These are phyloP conservation scores for Salix arbutifolia DNA, from an alignment of 345 rosid genomes.

Conservation along the genomic window DNA sequence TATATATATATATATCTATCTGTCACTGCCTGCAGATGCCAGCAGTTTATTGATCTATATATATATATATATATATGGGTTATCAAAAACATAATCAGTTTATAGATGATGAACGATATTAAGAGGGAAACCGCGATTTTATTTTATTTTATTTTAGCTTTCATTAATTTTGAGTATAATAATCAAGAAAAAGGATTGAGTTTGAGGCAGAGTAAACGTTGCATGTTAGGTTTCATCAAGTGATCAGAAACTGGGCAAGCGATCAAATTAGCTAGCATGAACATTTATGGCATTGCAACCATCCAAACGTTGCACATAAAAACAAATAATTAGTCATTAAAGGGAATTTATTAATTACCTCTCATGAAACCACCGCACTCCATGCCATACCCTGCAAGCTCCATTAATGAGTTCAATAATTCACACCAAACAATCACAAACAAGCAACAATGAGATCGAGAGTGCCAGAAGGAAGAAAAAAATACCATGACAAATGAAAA, in stretches of 20 bases:
- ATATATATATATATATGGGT: too few species aligned
- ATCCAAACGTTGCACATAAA: not conserved
- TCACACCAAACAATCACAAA: conserved; percentile 9
- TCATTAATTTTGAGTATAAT: not conserved
- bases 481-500: conserved; percentile 90
- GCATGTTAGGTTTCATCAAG: too few species aligned
- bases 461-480: not conserved
- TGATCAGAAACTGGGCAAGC: not conserved
- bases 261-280: not conserved
- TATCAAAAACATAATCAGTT: too few species aligned
- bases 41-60: too few species aligned
- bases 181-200: too few species aligned
- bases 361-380: conserved; percentile 93
- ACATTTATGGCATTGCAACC: not conserved
- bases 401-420: conserved; percentile 31
- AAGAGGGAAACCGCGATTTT: too few species aligned
- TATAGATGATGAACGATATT: too few species aligned
- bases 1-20: too few species aligned
- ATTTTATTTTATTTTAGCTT: not conserved
- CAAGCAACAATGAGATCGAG: not conserved
- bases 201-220: too few species aligned
- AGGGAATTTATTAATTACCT: conserved; percentile 62
- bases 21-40: too few species aligned
- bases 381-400: conserved; percentile 84
- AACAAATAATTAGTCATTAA: not conserved